Conservation (phyloP, 352 stramenopile genomes). For the Globisporangium cystogenes region DNA sequence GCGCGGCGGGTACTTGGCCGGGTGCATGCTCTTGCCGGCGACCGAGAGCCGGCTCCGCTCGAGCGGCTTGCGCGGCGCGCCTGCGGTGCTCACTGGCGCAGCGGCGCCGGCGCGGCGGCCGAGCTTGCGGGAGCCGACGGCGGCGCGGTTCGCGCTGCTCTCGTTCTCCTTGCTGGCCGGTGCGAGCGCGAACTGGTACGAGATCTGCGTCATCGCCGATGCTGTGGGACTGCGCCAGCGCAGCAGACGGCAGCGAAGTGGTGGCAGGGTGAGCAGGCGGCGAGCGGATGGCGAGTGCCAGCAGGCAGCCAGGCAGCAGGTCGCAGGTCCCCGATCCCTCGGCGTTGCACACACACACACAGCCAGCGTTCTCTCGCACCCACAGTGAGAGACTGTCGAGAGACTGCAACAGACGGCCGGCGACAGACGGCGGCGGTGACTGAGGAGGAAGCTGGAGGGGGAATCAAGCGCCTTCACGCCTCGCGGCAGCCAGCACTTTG, state of each 20-base stretch:
- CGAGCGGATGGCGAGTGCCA: background rate
- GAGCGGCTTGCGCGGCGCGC: slow-evolving; percentile 36
- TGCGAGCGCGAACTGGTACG: slow-evolving; percentile 6
- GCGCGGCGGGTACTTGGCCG: slow-evolving; percentile 27
- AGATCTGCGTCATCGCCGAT: slow-evolving; percentile 15
- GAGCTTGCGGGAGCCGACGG: background rate
- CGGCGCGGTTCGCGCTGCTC: background rate
- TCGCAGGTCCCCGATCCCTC: background rate
- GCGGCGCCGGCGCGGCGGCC: background rate
- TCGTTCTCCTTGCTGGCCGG: background rate
- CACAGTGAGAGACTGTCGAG: background rate
- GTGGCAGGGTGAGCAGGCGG: background rate
- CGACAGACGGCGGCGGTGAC: background rate
- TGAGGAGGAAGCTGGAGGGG: too few species aligned
- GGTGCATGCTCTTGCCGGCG: slow-evolving; percentile 25
- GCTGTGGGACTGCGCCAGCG: too few species aligned
- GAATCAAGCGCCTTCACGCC: background rate
- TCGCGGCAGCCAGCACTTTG: background rate
- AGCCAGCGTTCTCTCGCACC: background rate
- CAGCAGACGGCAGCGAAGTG: too few species aligned
- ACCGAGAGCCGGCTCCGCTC: slow-evolving; percentile 47
- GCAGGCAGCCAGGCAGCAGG: background rate
- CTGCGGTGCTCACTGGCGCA: background rate
- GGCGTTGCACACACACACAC: background rate
- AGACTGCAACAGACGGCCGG: background rate